phyloP scores from a whole-genome alignment of 2,329 filamentous ascomycete species.

The Ampelomyces quisqualis region DNA sequence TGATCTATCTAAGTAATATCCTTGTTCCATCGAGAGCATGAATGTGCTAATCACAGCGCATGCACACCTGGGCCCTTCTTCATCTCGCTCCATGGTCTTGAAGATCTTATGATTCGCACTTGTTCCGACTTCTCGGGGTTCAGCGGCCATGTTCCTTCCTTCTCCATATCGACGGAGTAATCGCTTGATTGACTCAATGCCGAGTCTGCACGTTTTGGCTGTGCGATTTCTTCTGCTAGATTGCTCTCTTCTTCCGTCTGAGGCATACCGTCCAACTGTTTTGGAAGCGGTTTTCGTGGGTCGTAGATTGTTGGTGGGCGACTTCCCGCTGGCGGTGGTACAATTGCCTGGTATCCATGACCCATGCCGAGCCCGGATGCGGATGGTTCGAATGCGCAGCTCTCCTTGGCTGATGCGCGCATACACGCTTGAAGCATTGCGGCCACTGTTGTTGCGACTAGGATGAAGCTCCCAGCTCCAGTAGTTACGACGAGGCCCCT shows the following conservation, averaged over 20 bases:
- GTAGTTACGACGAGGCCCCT: slow-evolving; percentile 20
- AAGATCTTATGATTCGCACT: slow-evolving; percentile 20
- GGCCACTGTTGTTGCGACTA: slow-evolving; percentile 17
- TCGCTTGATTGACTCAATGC: slow-evolving; percentile 14
- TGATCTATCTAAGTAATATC: slow-evolving; percentile 2
- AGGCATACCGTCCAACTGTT: slow-evolving; percentile 4
- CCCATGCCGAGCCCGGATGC: slow-evolving; percentile 33
- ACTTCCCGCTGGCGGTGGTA: slow-evolving; percentile 12
- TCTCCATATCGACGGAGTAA: slow-evolving; percentile 5
- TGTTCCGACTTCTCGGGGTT: slow-evolving; percentile 19
- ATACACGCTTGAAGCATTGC: slow-evolving; percentile 19
- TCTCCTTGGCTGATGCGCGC: slow-evolving; percentile 16
- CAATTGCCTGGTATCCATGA: slow-evolving; percentile 22
- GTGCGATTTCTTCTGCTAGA: slow-evolving; percentile 8
- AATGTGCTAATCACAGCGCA: not conserved
- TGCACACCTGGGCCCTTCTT: not conserved
- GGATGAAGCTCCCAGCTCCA: slow-evolving; percentile 20
- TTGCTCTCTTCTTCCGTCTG: slow-evolving; percentile 16
- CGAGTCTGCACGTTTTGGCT: slow-evolving; percentile 19
- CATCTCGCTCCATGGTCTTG: slow-evolving; percentile 34
- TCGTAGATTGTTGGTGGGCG: slow-evolving; percentile 30
- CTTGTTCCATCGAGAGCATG: not conserved
- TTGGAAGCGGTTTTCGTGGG: slow-evolving; percentile 15
- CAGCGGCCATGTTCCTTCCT: slow-evolving; percentile 20
- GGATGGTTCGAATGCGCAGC: slow-evolving; percentile 35